phyloP scores from a whole-genome alignment of 1,139 yeast species.

The Blastobotrys apis region DNA sequence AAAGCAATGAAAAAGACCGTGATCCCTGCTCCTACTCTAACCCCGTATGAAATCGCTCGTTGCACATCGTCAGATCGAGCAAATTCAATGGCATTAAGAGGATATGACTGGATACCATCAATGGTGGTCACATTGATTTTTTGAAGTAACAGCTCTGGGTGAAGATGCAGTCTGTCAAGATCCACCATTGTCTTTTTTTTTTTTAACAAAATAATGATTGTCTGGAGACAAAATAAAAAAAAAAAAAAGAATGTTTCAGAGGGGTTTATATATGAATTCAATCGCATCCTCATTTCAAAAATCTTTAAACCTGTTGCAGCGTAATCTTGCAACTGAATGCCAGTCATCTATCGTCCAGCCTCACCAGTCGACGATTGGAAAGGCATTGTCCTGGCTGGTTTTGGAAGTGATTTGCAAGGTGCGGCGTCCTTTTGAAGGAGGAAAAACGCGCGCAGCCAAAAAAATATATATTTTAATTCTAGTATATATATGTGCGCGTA shows the following conservation, averaged over 20 bases:
- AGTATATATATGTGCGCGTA: too few species aligned
- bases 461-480: constrained; percentile 1
- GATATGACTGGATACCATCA: constrained; percentile 26
- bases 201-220: too few species aligned
- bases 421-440: too few species aligned
- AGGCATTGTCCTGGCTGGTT: constrained; percentile 2
- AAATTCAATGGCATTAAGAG: constrained; percentile 36
- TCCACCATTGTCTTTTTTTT: too few species aligned
- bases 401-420: constrained; percentile 4
- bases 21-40: constrained; percentile 42
- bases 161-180: not conserved
- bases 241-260: too few species aligned
- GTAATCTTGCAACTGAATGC: too few species aligned
- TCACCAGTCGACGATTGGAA: too few species aligned
- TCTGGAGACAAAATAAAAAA: too few species aligned
- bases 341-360: too few species aligned
- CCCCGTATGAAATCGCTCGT: constrained; percentile 34
- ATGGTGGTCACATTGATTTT: constrained; percentile 19
- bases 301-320: too few species aligned
- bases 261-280: too few species aligned
- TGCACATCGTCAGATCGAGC: constrained; percentile 32
- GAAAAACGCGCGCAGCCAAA: not conserved
- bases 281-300: too few species aligned
- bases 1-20: constrained; percentile 21
- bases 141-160: constrained; percentile 18